Evolutionary conservation across 2,329 filamentous ascomycete species (phyloP).

Genomic region (Cladophialophora immunda): DNA sequence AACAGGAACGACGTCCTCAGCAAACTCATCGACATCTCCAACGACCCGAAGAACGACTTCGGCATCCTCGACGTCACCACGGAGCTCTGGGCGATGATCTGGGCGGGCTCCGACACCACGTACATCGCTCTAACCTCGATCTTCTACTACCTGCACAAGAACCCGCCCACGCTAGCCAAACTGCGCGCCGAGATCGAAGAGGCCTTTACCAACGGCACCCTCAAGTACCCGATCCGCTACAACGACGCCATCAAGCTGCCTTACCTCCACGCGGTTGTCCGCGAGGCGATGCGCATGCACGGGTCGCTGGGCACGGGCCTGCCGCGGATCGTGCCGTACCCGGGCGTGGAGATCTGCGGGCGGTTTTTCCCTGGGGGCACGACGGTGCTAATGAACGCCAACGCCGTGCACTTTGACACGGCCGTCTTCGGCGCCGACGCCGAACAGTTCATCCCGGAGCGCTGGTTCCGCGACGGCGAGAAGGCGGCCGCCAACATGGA

Average conservation of each 20-base stretch:
- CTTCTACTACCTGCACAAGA: conserved; percentile 47
- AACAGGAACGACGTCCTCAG: conserved; percentile 30
- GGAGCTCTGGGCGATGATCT: conserved; percentile 36
- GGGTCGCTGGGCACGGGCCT: conserved; percentile 59
- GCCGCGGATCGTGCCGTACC: conserved; percentile 59
- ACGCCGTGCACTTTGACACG: conserved; percentile 50
- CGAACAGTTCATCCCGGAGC: conserved; percentile 56
- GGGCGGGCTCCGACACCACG: conserved; percentile 42
- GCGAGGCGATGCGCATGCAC: conserved; percentile 61
- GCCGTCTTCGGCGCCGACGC: conserved; percentile 57
- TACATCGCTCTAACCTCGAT: conserved; percentile 46
- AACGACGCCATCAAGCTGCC: conserved; percentile 37
- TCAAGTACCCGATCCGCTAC: conserved; percentile 30
- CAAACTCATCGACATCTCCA: conserved; percentile 30
- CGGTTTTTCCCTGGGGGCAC: conserved; percentile 48
- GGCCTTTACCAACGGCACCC: conserved; percentile 42
- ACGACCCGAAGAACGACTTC: conserved; percentile 26
- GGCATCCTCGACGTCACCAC: conserved; percentile 30
- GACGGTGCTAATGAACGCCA: conserved; percentile 49
- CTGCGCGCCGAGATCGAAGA: conserved; percentile 55
- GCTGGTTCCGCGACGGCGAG: conserved; percentile 50
- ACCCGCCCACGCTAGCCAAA: conserved; percentile 49
- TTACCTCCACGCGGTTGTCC: conserved; percentile 63
- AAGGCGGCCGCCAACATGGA: conserved; percentile 34
- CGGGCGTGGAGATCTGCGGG: conserved; percentile 48